A percentile compares a stretch with the other conserved stretches of the same genome.
phyloP scores from a whole-genome alignment of 2,329 filamentous ascomycete species.

The Colletotrichum magnum region DNA sequence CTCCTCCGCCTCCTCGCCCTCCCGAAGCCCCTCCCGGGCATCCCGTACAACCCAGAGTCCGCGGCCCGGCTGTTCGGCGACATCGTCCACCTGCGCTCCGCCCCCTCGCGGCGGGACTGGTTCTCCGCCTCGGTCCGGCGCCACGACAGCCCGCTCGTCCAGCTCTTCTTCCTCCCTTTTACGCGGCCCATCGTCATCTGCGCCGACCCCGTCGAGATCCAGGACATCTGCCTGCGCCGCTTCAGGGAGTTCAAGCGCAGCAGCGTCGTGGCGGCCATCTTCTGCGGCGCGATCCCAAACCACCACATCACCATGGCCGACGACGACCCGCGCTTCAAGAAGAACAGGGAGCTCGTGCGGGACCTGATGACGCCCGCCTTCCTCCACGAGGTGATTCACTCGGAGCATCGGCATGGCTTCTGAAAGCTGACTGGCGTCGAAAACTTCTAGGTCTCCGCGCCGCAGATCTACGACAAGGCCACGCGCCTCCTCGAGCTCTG shows the following conservation, averaged over 20 bases:
- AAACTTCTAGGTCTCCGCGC: conserved; percentile 49
- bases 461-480: conserved; percentile 51
- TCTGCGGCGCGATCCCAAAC: conserved; percentile 42
- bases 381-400: conserved; percentile 46
- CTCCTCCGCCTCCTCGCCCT: conserved; percentile 28
- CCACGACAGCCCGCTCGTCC: conserved; percentile 47
- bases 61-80: conserved; percentile 44
- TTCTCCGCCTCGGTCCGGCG: conserved; percentile 43
- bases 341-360: conserved; percentile 50
- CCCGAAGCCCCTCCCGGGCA: conserved; percentile 48
- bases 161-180: conserved; percentile 54
- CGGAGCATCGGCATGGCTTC: too few species aligned
- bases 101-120: conserved; percentile 44
- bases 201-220: conserved; percentile 49
- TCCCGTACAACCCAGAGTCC: conserved; percentile 46
- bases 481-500: conserved; percentile 51
- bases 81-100: conserved; percentile 34
- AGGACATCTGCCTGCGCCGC: conserved; percentile 51
- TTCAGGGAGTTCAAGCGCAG: conserved; percentile 51
- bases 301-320: conserved; percentile 53
- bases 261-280: conserved; percentile 32
- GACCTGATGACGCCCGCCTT: conserved; percentile 57
- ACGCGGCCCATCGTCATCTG: conserved; percentile 48
- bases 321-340: conserved; percentile 49
- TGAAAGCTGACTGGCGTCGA: too few species aligned